These are phyloP conservation scores for Pythium insidiosum DNA, from an alignment of 352 stramenopile genomes.

Conservation along the genomic window DNA sequence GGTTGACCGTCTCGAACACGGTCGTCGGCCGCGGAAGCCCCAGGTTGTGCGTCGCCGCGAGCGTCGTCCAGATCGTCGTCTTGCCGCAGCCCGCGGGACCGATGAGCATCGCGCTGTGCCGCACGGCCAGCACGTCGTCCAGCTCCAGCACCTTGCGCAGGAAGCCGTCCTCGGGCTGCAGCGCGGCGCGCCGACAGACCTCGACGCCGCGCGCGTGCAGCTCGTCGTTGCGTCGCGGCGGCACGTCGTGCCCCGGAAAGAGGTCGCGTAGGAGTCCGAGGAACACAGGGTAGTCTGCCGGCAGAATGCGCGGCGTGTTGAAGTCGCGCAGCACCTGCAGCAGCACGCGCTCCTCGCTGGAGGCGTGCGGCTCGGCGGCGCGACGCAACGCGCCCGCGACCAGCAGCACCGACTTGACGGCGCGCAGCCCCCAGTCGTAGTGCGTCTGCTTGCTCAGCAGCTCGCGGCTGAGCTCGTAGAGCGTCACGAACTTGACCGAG, in stretches of 20 bases:
- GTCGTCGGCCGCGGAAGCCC: slow-evolving; percentile 85
- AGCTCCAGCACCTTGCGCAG: slow-evolving; percentile 94
- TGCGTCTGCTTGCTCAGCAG: slow-evolving; percentile 85
- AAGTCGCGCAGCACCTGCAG: slow-evolving; percentile 96
- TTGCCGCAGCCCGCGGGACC: slow-evolving; percentile 92
- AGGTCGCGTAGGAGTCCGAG: slow-evolving; percentile 90
- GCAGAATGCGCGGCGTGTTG: slow-evolving; percentile 92
- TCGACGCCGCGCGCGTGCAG: slow-evolving; percentile 34
- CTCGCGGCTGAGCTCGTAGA: slow-evolving; percentile 85
- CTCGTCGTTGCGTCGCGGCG: slow-evolving; percentile 27
- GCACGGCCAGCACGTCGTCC: slow-evolving; percentile 92
- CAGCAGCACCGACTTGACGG: slow-evolving; percentile 95
- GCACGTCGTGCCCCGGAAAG: slow-evolving; percentile 69
- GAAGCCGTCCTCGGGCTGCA: slow-evolving; percentile 94
- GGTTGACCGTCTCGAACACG: slow-evolving; percentile 93
- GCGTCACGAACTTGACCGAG: slow-evolving; percentile 86
- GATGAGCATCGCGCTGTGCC: slow-evolving; percentile 95
- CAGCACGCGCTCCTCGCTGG: slow-evolving; percentile 88
- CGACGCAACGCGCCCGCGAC: slow-evolving; percentile 92
- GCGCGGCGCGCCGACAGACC: slow-evolving; percentile 52
- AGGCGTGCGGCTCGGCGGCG: slow-evolving; percentile 20
- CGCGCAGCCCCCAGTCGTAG: slow-evolving; percentile 94
- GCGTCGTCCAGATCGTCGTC: slow-evolving; percentile 93
- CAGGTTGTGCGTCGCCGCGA: slow-evolving; percentile 76
- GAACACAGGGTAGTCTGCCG: slow-evolving; percentile 92